Conservation (phyloP, 2,329 filamentous ascomycete species). For the Zasmidium cellare region DNA sequence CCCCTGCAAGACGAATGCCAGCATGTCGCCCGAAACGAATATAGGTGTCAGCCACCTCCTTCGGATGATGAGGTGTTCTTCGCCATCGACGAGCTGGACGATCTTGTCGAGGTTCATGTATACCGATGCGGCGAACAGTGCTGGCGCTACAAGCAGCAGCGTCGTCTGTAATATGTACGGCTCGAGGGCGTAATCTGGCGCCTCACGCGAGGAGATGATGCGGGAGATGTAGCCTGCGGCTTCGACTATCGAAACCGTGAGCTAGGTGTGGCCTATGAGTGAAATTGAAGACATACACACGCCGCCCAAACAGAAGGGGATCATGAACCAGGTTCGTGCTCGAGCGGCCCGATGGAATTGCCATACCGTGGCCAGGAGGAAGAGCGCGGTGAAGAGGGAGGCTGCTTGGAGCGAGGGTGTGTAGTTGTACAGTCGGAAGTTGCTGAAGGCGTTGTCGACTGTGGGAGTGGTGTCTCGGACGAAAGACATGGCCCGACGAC, state of each 20-base stretch:
- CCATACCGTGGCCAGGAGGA: too few species aligned
- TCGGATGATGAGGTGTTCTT: background rate
- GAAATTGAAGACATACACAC: slow-evolving; percentile 29
- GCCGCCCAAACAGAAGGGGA: too few species aligned
- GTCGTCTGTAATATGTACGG: background rate
- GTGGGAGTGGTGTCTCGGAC: too few species aligned
- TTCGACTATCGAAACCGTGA: slow-evolving; percentile 29
- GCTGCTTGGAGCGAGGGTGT: too few species aligned
- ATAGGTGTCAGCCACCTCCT: background rate
- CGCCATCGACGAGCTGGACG: background rate
- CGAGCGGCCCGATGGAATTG: too few species aligned
- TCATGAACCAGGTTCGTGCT: too few species aligned
- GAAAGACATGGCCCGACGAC: too few species aligned
- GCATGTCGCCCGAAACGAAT: background rate
- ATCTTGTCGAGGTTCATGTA: background rate
- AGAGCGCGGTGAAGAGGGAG: too few species aligned
- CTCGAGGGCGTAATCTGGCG: slow-evolving; percentile 40
- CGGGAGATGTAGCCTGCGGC: slow-evolving; percentile 23
- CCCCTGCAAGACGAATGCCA: background rate
- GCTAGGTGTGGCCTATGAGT: background rate
- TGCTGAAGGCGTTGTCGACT: background rate
- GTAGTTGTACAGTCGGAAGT: slow-evolving; percentile 8
- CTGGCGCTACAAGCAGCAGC: background rate
- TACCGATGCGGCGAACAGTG: background rate
- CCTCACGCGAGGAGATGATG: slow-evolving; percentile 35